Evolutionary conservation across 2,329 filamentous ascomycete species (phyloP).

Genomic region (Fusarium humuli): DNA sequence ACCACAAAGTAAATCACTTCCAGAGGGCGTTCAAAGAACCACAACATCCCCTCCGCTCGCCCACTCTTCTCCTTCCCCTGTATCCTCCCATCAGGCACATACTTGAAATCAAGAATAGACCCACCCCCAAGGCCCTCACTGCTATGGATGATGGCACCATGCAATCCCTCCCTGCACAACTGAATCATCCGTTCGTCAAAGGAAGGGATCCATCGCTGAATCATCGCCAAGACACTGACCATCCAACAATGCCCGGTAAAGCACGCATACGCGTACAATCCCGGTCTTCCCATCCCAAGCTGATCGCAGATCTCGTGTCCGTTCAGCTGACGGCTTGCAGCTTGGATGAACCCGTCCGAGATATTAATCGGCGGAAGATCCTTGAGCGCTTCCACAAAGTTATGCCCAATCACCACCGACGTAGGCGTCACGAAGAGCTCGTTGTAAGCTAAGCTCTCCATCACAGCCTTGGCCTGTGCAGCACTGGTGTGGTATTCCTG

Average conservation of each 20-base stretch:
- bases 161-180: conserved; percentile 44
- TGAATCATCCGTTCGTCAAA: conserved; percentile 44
- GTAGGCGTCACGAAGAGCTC: conserved; percentile 52
- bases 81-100: conserved; percentile 45
- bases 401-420: conserved; percentile 51
- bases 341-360: conserved; percentile 42
- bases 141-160: conserved; percentile 48
- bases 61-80: conserved; percentile 42
- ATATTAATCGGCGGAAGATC: conserved; percentile 53
- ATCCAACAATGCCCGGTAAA: conserved; percentile 51
- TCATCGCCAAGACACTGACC: conserved; percentile 43
- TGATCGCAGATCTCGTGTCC: conserved; percentile 53
- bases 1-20: conserved; percentile 43
- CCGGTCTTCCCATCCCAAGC: conserved; percentile 50
- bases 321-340: conserved; percentile 52
- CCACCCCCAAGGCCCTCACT: conserved; percentile 42
- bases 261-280: conserved; percentile 45
- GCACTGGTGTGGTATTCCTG: conserved; percentile 43
- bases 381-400: conserved; percentile 54
- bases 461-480: conserved; percentile 46
- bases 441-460: conserved; percentile 51
- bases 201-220: conserved; percentile 42
- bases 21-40: conserved; percentile 40
- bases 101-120: conserved; percentile 51
- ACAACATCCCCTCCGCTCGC: conserved; percentile 13